phyloP scores from a whole-genome alignment of 192 early-diverging fungal species.

The Coemansia sp. region DNA sequence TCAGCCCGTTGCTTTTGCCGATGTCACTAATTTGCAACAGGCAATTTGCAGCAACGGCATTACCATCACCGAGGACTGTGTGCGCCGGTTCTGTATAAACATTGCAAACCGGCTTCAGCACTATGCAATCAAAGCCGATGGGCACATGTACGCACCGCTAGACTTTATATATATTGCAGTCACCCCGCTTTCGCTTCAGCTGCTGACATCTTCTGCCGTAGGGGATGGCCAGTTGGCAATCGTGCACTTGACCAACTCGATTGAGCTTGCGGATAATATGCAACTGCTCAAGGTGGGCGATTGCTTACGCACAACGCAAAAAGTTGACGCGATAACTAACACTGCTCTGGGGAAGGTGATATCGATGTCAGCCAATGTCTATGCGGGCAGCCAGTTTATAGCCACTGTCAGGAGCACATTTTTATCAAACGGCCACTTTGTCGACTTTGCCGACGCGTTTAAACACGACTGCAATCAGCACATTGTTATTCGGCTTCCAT shows the following conservation, averaged over 20 bases:
- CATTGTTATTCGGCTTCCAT: constrained; percentile 61
- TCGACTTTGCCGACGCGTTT: constrained; percentile 75
- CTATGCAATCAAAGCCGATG: constrained; percentile 21
- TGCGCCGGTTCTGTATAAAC: constrained; percentile 18
- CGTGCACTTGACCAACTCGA: constrained; percentile 85
- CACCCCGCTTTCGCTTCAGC: constrained; percentile 71
- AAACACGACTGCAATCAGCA: constrained; percentile 62
- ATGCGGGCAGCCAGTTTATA: background rate
- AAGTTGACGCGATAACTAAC: constrained; percentile 75
- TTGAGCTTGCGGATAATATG: constrained; percentile 63
- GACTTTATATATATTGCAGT: constrained; percentile 85
- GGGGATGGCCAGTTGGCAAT: constrained; percentile 81
- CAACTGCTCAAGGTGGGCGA: constrained; percentile 68
- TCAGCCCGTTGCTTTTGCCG: background rate
- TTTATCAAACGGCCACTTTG: constrained; percentile 72
- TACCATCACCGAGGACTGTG: constrained; percentile 4
- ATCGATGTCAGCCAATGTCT: background rate
- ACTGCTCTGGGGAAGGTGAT: constrained; percentile 78
- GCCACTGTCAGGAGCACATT: constrained; percentile 63
- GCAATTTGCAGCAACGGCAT: background rate
- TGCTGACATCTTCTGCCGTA: constrained; percentile 78
- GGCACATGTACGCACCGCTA: constrained; percentile 67
- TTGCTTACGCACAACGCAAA: constrained; percentile 63
- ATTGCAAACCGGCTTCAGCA: constrained; percentile 37
- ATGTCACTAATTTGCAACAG: background rate